Evolutionary conservation across 2,329 filamentous ascomycete genomes (phyloP).

Genomic region (Orbilia blumenaviensis): DNA sequence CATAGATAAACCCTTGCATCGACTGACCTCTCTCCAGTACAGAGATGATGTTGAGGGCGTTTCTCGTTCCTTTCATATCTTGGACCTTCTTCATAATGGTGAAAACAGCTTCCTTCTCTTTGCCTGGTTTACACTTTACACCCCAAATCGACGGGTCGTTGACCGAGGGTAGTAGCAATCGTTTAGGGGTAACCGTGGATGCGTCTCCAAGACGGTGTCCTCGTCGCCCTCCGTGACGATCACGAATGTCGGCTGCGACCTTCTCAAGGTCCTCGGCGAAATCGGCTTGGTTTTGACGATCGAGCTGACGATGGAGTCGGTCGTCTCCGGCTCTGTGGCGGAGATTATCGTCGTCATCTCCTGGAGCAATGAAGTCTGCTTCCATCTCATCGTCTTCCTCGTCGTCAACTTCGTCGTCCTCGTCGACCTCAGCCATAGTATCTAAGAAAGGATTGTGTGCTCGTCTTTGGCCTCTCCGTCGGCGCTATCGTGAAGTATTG

Average conservation of each 20-base stretch:
- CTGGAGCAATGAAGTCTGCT: slow-evolving; percentile 71
- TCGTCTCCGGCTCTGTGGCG: slow-evolving; percentile 80
- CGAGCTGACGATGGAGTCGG: slow-evolving; percentile 89
- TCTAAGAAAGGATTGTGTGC: slow-evolving; percentile 82
- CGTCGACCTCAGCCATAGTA: slow-evolving; percentile 97
- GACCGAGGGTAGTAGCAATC: slow-evolving; percentile 87
- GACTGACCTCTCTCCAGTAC: slow-evolving; percentile 88
- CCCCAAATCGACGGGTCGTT: slow-evolving; percentile 97
- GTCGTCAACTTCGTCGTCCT: slow-evolving; percentile 84
- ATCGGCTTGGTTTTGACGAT: slow-evolving; percentile 87
- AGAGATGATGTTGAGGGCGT: slow-evolving; percentile 83
- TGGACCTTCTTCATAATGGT: slow-evolving; percentile 88
- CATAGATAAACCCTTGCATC: slow-evolving; percentile 95
- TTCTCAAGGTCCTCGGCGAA: slow-evolving; percentile 92
- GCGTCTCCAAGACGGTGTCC: slow-evolving; percentile 72
- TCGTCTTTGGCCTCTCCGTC: slow-evolving; percentile 62
- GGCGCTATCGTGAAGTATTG: slow-evolving; percentile 43
- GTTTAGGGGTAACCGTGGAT: slow-evolving; percentile 80
- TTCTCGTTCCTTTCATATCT: slow-evolving; percentile 78
- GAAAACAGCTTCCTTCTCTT: slow-evolving; percentile 90
- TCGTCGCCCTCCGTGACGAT: slow-evolving; percentile 84
- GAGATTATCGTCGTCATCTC: slow-evolving; percentile 76
- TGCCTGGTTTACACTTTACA: slow-evolving; percentile 90
- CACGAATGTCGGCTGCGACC: slow-evolving; percentile 83
- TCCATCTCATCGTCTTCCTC: slow-evolving; percentile 89